Percentiles rank a stretch among this genome's conserved stretches.
Conservation (phyloP, 2,329 filamentous ascomycete genomes). For the Phaeosphaeriaceae sp. region DNA sequence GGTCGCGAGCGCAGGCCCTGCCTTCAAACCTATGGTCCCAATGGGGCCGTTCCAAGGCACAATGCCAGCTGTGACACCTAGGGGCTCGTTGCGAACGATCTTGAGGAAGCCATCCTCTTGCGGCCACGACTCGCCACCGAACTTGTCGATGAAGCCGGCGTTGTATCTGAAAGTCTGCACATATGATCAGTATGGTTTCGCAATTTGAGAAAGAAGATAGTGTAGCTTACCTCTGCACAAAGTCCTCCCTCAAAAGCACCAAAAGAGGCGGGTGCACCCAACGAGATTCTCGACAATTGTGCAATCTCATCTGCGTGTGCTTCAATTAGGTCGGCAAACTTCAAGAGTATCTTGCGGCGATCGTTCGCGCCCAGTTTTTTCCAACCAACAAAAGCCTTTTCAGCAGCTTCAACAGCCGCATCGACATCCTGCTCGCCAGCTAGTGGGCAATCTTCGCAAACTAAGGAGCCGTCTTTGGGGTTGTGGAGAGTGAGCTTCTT, state of each 20-base stretch:
- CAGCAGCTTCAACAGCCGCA: conserved; percentile 57
- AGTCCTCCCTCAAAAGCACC: conserved; percentile 54
- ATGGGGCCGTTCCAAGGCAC: conserved; percentile 53
- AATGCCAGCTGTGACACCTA: conserved; percentile 52
- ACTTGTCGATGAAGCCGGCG: conserved; percentile 44
- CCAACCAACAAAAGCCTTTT: conserved; percentile 57
- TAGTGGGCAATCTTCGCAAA: conserved; percentile 57
- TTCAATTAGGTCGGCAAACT: conserved; percentile 43
- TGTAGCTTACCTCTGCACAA: conserved; percentile 39
- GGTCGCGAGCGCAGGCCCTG: conserved; percentile 44
- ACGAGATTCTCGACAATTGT: conserved; percentile 52
- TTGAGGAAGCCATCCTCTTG: conserved; percentile 56
- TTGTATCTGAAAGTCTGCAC: conserved; percentile 43
- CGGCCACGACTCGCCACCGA: conserved; percentile 46
- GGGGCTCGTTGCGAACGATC: conserved; percentile 51
- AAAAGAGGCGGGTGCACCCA: conserved; percentile 56
- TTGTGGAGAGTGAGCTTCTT: conserved; percentile 59
- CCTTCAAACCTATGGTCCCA: conserved; percentile 47
- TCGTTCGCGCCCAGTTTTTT: conserved; percentile 33
- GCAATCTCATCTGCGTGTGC: conserved; percentile 30
- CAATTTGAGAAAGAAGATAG: conserved; percentile 12
- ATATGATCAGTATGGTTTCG: neutral
- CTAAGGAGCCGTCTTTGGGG: conserved; percentile 57
- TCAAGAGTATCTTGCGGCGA: conserved; percentile 38
- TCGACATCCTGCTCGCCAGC: conserved; percentile 57